Conservation (phyloP, 106 monocot genomes). For the Acanthochlamys bracteata region DNA sequence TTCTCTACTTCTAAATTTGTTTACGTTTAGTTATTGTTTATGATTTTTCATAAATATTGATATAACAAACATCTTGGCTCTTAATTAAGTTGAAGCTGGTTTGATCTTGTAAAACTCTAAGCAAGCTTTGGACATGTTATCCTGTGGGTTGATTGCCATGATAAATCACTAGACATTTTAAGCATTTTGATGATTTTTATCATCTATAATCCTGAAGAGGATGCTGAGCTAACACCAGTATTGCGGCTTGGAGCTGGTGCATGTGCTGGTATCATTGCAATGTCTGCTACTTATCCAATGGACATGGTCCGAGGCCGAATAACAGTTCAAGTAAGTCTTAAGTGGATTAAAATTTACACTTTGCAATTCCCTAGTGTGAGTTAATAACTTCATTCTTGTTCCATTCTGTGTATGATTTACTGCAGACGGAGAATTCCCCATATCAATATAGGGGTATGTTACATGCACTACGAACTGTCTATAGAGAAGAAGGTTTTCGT, state of each 20-base stretch:
- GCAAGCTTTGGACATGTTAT: too few species aligned
- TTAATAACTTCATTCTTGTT: neutral
- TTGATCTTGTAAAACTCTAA: too few species aligned
- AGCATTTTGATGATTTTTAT: neutral
- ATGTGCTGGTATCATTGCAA: slow-evolving; percentile 94
- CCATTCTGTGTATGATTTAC: neutral
- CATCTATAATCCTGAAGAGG: slow-evolving; percentile 44
- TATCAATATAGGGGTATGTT: slow-evolving; percentile 89
- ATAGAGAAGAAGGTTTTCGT: slow-evolving; percentile 72
- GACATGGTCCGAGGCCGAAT: slow-evolving; percentile 96
- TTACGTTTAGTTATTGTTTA: too few species aligned
- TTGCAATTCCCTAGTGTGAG: neutral
- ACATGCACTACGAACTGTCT: slow-evolving; percentile 72
- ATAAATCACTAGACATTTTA: neutral
- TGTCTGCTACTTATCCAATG: slow-evolving; percentile 97
- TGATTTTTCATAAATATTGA: too few species aligned
- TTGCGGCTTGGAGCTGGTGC: slow-evolving; percentile 94
- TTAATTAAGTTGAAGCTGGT: too few species aligned
- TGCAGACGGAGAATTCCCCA: slow-evolving; percentile 78
- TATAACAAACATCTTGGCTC: too few species aligned
- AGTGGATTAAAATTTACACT: neutral
- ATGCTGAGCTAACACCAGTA: slow-evolving; percentile 79
- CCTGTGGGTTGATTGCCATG: neutral
- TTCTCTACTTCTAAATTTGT: too few species aligned
- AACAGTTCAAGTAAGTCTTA: slow-evolving; percentile 69